Percentiles rank a stretch among this genome's conserved stretches.
Conservation (phyloP, 176 grass and related monocot genomes). For the Poa annua region DNA sequence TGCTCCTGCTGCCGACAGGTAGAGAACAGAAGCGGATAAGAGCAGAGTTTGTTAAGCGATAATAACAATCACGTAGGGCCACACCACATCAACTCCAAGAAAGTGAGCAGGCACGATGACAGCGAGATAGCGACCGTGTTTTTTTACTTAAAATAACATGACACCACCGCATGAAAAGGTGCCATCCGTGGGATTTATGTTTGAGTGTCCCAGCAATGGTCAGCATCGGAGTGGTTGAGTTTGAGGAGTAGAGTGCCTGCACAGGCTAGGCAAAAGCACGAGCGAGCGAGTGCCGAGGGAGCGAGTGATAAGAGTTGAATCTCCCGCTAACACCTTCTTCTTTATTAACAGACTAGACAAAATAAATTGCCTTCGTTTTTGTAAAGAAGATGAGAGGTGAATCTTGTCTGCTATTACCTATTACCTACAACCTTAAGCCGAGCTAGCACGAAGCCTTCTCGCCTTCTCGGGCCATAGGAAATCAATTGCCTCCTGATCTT, state of each 20-base stretch:
- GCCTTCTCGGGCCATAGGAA: too few relatives aligned
- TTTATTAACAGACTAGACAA: too few relatives aligned
- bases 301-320: too few relatives aligned
- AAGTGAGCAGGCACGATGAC: conserved; percentile 22
- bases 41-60: conserved; percentile 53
- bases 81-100: conserved; percentile 52
- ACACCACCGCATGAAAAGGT: conserved; percentile 25
- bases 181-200: background rate
- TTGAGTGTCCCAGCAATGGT: conserved; percentile 21
- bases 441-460: too few relatives aligned
- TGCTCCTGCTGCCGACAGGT: conserved; percentile 28
- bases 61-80: conserved; percentile 45
- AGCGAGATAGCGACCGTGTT: background rate
- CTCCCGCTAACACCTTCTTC: too few relatives aligned
- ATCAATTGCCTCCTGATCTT: background rate
- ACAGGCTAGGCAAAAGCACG: background rate
- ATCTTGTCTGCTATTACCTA: too few relatives aligned
- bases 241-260: conserved; percentile 7
- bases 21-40: conserved; percentile 40
- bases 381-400: too few relatives aligned
- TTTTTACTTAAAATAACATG: background rate
- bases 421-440: too few relatives aligned
- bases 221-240: conserved; percentile 31
- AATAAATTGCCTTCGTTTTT: too few relatives aligned
- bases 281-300: too few relatives aligned